Base-by-base conservation (phyloP, 768 basidiomycete genomes). In the Phanerochaete carnosa region DNA sequence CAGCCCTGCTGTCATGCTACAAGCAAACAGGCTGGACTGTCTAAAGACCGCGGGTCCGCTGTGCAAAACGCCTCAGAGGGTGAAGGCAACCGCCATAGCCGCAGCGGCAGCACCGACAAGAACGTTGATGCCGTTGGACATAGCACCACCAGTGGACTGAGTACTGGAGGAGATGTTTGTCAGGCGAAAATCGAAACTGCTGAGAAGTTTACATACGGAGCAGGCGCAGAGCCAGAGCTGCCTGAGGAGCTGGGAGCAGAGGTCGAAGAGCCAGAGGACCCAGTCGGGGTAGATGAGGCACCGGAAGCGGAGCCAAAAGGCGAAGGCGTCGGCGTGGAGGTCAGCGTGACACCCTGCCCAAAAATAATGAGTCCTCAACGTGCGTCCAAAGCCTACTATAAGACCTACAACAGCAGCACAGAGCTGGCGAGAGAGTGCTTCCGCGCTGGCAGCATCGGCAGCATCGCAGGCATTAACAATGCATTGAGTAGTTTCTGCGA, bases 31-130 rank as follows among this genome's bases (percentile, higher is more conserved):
- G 39, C 39, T 19, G 39, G 39, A 43, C 8, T 9, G 39, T 43
- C 39, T 43, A 43, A 19, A 43, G 39, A 19, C 8, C 19, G 39
- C 39, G 19, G 19, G 39, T 43, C 39, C 39, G 19, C 19, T 19
- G 16, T 43, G 39, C 8, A 19, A 25, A 3, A 6, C 5, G 11
- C 23, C 47, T 77, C 74, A 83, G 64, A 83, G 78, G 35, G 72
- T 73, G 64, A 83, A 69, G 6, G 80, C 80, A 43, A 19, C 39
- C 25, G 76, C 73, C 59, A 79, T 70, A 51, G 76, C 79, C 52
- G 79, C 67, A 58, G 78, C 82, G 26, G 75, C 77, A 35, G 81
- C 65, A 55, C 75, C 79, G 16, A 75, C 70, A 57, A 80, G 12
- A 50, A 75, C 71, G 68, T 74, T 79, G 61, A 68, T 70, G 57